These are phyloP conservation scores for Lignosus rhinocerotis DNA, from an alignment of 1,284 basidiomycete species.

Conservation along the genomic window DNA sequence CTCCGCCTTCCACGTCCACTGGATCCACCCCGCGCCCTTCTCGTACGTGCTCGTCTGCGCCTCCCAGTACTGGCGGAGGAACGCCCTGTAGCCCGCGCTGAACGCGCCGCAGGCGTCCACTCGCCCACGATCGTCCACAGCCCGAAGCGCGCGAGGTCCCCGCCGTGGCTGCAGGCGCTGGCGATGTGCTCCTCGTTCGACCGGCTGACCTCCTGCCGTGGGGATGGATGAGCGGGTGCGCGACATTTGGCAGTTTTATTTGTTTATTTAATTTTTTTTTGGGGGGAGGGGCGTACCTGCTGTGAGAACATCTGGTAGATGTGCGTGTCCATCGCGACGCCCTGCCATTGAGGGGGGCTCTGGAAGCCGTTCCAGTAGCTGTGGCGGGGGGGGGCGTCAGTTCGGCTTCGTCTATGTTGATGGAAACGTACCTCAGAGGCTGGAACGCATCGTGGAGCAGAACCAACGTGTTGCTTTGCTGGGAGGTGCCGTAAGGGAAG, in stretches of 20 bases:
- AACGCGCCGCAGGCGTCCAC: conserved; percentile 82
- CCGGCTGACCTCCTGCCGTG: conserved; percentile 49
- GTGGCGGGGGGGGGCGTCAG: not conserved
- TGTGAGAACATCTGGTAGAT: conserved; percentile 81
- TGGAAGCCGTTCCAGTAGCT: conserved; percentile 76
- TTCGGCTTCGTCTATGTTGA: not conserved
- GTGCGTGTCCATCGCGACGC: conserved; percentile 84
- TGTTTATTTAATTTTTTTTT: too few species aligned
- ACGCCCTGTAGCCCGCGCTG: conserved; percentile 79
- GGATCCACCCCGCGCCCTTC: conserved; percentile 69
- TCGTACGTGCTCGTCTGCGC: conserved; percentile 66
- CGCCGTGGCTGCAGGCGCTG: conserved; percentile 56
- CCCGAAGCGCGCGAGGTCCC: conserved; percentile 52
- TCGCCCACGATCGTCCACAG: conserved; percentile 84
- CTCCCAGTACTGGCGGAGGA: conserved; percentile 84
- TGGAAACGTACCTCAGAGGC: conserved; percentile 43
- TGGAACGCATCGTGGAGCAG: conserved; percentile 90
- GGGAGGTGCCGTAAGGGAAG: conserved; percentile 58
- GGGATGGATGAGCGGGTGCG: not conserved
- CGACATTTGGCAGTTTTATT: too few species aligned
- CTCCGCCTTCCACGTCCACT: conserved; percentile 64
- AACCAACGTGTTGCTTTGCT: conserved; percentile 62
- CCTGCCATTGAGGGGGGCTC: conserved; percentile 54
- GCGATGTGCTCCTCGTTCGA: conserved; percentile 63
- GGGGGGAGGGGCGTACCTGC: too few species aligned